A percentile compares a stretch with the other conserved stretches of the same genome.
Evolutionary conservation across 2,329 filamentous ascomycete species (phyloP).

Genomic region (Hypoxylon sp.): DNA sequence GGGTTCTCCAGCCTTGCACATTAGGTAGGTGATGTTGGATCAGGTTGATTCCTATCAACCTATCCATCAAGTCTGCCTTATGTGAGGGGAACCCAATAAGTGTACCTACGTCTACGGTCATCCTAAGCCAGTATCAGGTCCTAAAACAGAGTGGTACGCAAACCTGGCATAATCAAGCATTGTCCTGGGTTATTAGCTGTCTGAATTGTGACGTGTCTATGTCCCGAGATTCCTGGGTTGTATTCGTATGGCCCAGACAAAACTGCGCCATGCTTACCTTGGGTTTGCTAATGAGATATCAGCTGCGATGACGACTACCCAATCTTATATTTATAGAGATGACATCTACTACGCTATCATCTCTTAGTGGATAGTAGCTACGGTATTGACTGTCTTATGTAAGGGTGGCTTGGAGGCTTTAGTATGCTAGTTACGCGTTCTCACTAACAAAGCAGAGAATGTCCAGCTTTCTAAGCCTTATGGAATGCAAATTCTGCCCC

Average conservation of each 20-base stretch:
- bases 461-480: not conserved
- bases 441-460: not conserved
- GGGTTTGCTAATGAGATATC: not conserved
- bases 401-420: conserved; percentile 1
- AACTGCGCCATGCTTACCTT: conserved; percentile 6
- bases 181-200: not conserved
- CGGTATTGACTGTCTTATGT: not conserved
- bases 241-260: not conserved
- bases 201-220: not conserved
- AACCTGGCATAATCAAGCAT: not conserved
- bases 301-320: not conserved
- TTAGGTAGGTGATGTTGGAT: not conserved
- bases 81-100: not conserved
- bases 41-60: not conserved
- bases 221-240: not conserved
- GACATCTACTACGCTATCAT: not conserved
- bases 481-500: not conserved
- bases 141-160: not conserved
- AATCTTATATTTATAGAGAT: not conserved
- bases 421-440: not conserved
- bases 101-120: not conserved
- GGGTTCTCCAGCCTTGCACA: not conserved
- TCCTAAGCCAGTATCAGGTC: not conserved
- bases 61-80: conserved; percentile 17
- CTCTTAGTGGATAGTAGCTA: not conserved